These are phyloP conservation scores for Termitomyces sp. DNA, from an alignment of 768 basidiomycete genomes.

Conservation along the genomic window DNA sequence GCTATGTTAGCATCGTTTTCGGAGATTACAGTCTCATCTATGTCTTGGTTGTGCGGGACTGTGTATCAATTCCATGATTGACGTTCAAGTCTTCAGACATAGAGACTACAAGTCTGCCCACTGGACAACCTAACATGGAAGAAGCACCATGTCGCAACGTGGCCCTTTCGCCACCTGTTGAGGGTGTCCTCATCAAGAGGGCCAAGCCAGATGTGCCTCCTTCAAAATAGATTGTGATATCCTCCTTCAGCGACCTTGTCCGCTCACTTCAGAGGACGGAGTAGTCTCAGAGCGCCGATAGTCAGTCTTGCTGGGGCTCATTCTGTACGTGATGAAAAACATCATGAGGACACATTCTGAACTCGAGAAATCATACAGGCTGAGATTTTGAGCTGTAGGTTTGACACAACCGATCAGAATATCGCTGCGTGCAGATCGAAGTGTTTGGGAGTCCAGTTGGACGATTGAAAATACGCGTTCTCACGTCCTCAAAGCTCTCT, in stretches of 20 bases:
- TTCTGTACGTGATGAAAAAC: constrained; percentile 47
- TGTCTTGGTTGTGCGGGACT: too few species aligned
- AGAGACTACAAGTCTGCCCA: too few species aligned
- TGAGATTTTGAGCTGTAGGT: constrained; percentile 89
- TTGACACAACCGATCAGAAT: constrained; percentile 91
- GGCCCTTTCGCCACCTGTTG: constrained; percentile 52
- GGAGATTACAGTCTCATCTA: background rate
- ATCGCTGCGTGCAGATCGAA: constrained; percentile 90
- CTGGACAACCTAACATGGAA: too few species aligned
- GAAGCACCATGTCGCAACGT: constrained; percentile 65
- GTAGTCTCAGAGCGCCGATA: constrained; percentile 90
- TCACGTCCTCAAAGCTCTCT: constrained; percentile 53
- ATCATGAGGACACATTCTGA: background rate
- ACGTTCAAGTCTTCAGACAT: background rate
- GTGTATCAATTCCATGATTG: background rate
- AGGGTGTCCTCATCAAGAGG: constrained; percentile 61
- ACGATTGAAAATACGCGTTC: constrained; percentile 1
- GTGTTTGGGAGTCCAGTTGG: constrained; percentile 65
- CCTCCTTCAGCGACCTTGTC: constrained; percentile 71
- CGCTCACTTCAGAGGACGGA: constrained; percentile 90
- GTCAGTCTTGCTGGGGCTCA: constrained; percentile 87
- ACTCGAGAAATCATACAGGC: constrained; percentile 37
- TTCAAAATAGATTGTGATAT: constrained; percentile 70
- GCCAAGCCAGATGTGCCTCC: constrained; percentile 47
- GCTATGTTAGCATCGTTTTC: background rate